Conservation (phyloP, 768 basidiomycete genomes). For the Podaxis sp. region DNA sequence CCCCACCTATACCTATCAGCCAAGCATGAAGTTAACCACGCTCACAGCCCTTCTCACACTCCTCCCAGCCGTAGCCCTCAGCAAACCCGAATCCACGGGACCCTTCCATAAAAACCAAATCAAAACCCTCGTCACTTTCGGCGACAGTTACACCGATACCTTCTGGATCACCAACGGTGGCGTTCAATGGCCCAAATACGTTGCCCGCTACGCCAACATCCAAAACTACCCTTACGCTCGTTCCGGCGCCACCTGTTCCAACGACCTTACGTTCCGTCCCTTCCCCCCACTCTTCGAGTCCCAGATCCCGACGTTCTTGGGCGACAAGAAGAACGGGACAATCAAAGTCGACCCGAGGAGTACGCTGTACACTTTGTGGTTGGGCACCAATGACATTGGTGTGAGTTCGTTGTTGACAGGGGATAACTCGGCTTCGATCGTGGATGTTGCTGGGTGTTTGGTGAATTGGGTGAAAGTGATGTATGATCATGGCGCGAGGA, state of each 20-base stretch:
- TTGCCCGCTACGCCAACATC: conserved; percentile 52
- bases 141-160: conserved; percentile 64
- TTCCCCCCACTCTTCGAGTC: conserved; percentile 60
- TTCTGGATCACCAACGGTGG: conserved; percentile 40
- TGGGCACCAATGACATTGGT: conserved; percentile 68
- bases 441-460: conserved; percentile 57
- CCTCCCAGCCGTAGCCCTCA: not conserved
- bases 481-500: conserved; percentile 58
- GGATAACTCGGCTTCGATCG: conserved; percentile 49
- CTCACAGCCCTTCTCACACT: not conserved
- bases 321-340: conserved; percentile 41
- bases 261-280: conserved; percentile 55
- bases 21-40: conserved; percentile 3
- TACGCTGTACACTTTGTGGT: conserved; percentile 68
- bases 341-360: conserved; percentile 39
- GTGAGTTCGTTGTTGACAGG: conserved; percentile 53
- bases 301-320: conserved; percentile 55
- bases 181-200: conserved; percentile 61
- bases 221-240: conserved; percentile 57
- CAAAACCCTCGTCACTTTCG: conserved; percentile 66
- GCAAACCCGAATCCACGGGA: not conserved
- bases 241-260: conserved; percentile 67
- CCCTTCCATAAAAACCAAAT: conserved; percentile 39
- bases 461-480: conserved; percentile 59
- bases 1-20: not conserved